A percentile compares a stretch with the other conserved stretches of the same genome.
Evolutionary conservation across 257 asterid genomes (phyloP).

Genomic region (Fraxinus excelsior): DNA sequence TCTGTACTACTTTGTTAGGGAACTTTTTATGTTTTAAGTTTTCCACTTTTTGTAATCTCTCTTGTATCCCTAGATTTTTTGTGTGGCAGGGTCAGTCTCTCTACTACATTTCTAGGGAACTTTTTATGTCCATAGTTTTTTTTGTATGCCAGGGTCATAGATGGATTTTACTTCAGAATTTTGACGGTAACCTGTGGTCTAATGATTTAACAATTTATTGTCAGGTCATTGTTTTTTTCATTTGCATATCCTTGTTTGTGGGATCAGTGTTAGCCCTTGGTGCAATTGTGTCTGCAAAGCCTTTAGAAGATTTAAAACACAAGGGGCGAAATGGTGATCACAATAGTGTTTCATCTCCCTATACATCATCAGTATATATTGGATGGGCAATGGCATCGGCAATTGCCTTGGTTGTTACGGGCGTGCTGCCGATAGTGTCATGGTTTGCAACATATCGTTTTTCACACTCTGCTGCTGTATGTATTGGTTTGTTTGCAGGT

Average conservation of each 20-base stretch:
- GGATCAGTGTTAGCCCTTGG: slow-evolving; percentile 95
- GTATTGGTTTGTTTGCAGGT: slow-evolving; percentile 91
- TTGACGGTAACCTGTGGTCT: slow-evolving; percentile 9
- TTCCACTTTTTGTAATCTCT: neutral
- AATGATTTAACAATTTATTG: slow-evolving; percentile 21
- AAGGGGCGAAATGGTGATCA: slow-evolving; percentile 72
- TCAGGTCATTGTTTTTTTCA: slow-evolving; percentile 76
- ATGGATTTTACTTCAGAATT: slow-evolving; percentile 2
- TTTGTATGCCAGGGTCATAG: slow-evolving; percentile 5
- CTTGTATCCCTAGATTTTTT: neutral
- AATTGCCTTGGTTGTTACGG: slow-evolving; percentile 79
- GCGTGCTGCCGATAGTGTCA: slow-evolving; percentile 88
- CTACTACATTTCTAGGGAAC: neutral
- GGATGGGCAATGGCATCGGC: slow-evolving; percentile 98
- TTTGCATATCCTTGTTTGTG: slow-evolving; percentile 72
- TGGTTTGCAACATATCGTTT: slow-evolving; percentile 98
- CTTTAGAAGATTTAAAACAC: slow-evolving; percentile 86
- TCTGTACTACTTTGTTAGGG: neutral
- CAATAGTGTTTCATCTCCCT: slow-evolving; percentile 76
- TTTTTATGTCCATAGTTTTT: neutral
- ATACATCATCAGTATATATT: slow-evolving; percentile 82
- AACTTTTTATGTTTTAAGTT: too few relatives aligned
- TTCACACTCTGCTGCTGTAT: slow-evolving; percentile 86
- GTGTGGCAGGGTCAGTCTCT: neutral
- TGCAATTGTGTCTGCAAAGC: slow-evolving; percentile 91